Base-by-base conservation (phyloP, 768 basidiomycete genomes). In the Lactarius sanguifluus region DNA sequence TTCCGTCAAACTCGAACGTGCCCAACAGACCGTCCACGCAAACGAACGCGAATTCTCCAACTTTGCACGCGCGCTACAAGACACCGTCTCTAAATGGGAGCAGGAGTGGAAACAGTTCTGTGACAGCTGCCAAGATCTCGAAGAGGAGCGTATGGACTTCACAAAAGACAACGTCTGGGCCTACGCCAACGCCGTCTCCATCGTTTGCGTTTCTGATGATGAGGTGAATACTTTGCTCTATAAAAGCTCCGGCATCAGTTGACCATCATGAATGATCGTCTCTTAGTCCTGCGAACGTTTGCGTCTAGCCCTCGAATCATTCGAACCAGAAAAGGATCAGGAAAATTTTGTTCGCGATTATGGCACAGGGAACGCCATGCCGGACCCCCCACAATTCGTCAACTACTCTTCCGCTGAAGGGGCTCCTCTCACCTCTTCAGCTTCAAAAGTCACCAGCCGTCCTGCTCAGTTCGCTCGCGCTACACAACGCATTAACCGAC, bases 81-180 rank as follows among this genome's bases (percentile, higher is more conserved):
- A 92, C 59, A 96, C 93, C 16, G 82, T 84, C 25, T 81, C 79
- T 59, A 90, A 90, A 72, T 98, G 96, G 97, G 95, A 97, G 74
- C 81, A 83, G 68, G 90, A 92, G 66, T 99, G 97, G 97, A 96
- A 92, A 77, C 80, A 80, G 3, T 98, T 97, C 77, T 96, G 94
- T 73, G 97, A 99, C 76, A 86, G 85, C 54, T 93, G 93, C 68
- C 97, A 99, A 77, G 97, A 99, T 78, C 78, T 97, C 59, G 97
- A 99, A 73, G 95, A 98, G 71, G 89, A 95, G 65, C 85, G 97
- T n/a, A 78, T 96, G 73, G 93, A 95, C 67, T 93, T 96, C 75
- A 88, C 91, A 80, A 98, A 96, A 78, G 93, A 96, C 74, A 92
- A 92, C 71, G 83, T 97, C 77, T 99, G 97, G 96, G 85, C 87